Evolutionary conservation across 73 alveolate genomes (phyloP), one percentile per base, ranked within the genome.

Genomic region (Paramecium tetraurelia): DNA sequence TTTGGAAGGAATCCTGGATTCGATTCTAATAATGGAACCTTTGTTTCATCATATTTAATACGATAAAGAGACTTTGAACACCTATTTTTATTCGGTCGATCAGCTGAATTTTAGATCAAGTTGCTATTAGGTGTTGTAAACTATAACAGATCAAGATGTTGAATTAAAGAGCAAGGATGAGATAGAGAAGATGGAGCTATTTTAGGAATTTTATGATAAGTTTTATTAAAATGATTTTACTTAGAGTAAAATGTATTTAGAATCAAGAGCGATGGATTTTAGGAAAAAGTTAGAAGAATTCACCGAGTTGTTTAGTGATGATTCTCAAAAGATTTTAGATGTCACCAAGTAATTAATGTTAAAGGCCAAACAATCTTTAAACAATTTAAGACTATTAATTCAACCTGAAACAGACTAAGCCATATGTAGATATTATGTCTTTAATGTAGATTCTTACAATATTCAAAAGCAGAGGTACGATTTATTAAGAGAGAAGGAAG

Each of bases 151-250:
- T 41, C 4, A 80, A 43, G 90, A 80, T 80, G 44, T 80, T 20
- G 90, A 80, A 46, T 80, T 80, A 44, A 22, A 43, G 70, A 80
- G 90, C 14, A 80, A 16, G n/a, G 46, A 80, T 38, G 90, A 80
- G 22, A 31, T 80, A 43, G 72, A 40, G 20, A 46, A 80, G 57
- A 31, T 80, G 43, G 90, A 80, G 8, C 7, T 80, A 27, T 48
- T 44, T 48, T 41, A 80, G 29, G 70, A 80, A 44, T 80, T n/a
- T 80, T 80, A 43, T 80, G 86, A 72, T 72, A 72, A 36, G 18
- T 72, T 29, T 72, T 72, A 72, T 72, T 22, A 72, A 72, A 40
- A 36, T 36, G 86, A 72, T 36, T 40, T 29, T 33, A 72, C 59
- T 8, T 33, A 33, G 33, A 72, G 36, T 21, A 72, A 40, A 29